Evolutionary conservation across 805 yeast genomes (phyloP), one percentile per base, ranked within the genome.

Genomic region (Candida ulmi): DNA sequence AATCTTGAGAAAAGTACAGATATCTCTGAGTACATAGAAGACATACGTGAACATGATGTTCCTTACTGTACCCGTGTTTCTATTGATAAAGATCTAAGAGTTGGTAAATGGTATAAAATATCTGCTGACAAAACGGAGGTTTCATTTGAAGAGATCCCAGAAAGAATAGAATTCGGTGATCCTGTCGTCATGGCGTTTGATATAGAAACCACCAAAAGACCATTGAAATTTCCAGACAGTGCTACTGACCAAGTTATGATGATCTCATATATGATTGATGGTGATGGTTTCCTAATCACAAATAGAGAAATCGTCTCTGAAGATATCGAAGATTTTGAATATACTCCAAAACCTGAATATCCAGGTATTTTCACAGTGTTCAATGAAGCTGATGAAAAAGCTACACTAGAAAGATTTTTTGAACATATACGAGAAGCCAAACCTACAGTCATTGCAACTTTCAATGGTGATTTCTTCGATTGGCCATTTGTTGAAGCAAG

Each of bases 191-290:
- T 93, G 55, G 99, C 99, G 0, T 93, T 87, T 58, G 99, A 93
- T 72, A 93, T 93, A 40, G 99, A 93, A 68, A 93, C 99, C 1
- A 88, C 97, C 12, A 93, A 93, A 58, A 88, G 95, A 11, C 98
- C 98, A 2, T 71, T 93, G 44, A 95, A 93, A 58, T 93, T 93
- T 50, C 99, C 99, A 0, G 99, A 88, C 53, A 75, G 96, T 6
- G 70, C 83, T 11, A 72, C 84, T 6, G 99, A 93, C 63, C 95
- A 87, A 61, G 76, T 93, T 30, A 93, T 93, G 97, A 95, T 95
- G 99, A 93, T 93, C 37, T 95, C 99, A 3, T 93, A 93, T 59
- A 95, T 95, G 99, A 90, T 93, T 45, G 99, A 93, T 58, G 99
- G 98, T 11, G 95, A 87, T 51, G 99, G 99, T 29, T 93, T 68